Evolutionary conservation across 768 basidiomycete species (phyloP), one percentile per base, ranked within the genome.

Genomic region (Collybia sp.): DNA sequence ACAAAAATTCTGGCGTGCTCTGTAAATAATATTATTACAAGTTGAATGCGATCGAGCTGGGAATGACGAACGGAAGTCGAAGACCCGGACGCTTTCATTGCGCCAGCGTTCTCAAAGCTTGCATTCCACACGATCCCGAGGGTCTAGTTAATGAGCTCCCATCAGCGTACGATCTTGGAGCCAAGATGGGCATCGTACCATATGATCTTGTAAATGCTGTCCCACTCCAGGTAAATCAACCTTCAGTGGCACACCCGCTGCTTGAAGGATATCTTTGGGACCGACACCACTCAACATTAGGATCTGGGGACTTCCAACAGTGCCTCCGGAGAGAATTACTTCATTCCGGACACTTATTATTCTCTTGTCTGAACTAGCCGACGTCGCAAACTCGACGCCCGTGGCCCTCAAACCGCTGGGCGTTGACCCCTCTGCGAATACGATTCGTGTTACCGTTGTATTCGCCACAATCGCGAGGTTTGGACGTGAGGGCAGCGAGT

Each of bases 401-500:
- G 68, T 72, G 2, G 77, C 81, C 31, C 68, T 68, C 15, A 73
- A 58, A 31, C 73, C 60, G 37, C 65, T 68, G 10, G 67, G 67
- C 30, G 55, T 57, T 13, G 55, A 41, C 9, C 46, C 48, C 46
- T 53, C 36, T 35, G 47, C 50, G 49, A 80, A 77, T 18, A 76
- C 49, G 35, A 82, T 63, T 16, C 74, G 69, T 1, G 83, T 77
- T 43, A 83, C 85, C 5, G 79, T 82, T 12, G 75, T 68, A 88
- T 75, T 54, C 79, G 75, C 34, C n/a, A n/a, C n/a, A n/a, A n/a
- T n/a, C n/a, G n/a, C n/a, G n/a, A 87, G 72, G 56, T 87, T 87
- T 16, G 71, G 46, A 36, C 83, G 76, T 15, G 79, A 73, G 0
- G 82, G 78, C 1, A 84, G 69, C 3, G 77, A 70, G 60, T 85